Evolutionary conservation across 345 rosid species (phyloP).

Genomic region (Eucalyptus pumila): DNA sequence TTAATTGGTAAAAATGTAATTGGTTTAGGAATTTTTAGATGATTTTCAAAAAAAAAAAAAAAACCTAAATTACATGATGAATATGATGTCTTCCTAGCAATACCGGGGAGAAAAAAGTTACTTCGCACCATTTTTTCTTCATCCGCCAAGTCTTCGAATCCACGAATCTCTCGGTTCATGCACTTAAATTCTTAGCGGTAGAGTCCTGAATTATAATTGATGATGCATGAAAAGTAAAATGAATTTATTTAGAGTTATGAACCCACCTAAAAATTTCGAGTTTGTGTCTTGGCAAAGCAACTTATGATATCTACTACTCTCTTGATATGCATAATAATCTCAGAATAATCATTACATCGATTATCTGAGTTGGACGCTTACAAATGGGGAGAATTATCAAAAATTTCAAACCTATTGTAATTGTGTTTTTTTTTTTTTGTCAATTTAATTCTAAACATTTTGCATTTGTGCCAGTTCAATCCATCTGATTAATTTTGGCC

Average conservation of each 20-base stretch:
- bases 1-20: neutral
- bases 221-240: neutral
- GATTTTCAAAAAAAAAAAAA: neutral
- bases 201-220: neutral
- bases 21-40: neutral
- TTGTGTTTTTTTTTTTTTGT: no score
- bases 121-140: neutral
- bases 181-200: neutral
- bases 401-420: no score
- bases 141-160: neutral
- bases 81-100: neutral
- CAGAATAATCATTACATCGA: neutral
- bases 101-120: neutral
- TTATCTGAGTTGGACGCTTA: neutral
- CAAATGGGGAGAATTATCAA: no score
- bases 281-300: neutral
- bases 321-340: neutral
- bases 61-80: neutral
- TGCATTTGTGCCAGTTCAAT: no score
- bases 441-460: no score
- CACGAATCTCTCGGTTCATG: neutral
- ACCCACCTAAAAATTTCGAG: neutral
- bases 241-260: neutral
- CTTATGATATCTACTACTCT: neutral
- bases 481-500: accelerated